Conservation (phyloP, 2,329 filamentous ascomycete genomes). For the Coniochaeta sp. region DNA sequence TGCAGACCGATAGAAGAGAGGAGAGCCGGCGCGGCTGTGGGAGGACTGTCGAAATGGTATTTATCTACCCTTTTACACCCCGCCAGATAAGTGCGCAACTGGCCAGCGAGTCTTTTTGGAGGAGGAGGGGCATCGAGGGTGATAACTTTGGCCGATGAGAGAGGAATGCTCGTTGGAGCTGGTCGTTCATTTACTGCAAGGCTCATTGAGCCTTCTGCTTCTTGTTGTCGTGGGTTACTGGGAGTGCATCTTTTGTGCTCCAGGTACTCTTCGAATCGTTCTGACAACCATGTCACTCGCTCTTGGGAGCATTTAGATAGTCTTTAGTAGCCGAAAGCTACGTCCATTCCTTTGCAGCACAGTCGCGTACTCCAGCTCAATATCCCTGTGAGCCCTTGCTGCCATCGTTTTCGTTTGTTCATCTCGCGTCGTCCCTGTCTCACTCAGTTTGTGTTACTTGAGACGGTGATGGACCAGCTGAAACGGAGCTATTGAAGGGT, state of each 20-base stretch:
- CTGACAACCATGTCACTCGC: neutral
- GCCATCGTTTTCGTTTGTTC: no score
- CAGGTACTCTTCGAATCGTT: neutral
- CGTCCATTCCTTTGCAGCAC: neutral
- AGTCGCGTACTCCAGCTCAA: no score
- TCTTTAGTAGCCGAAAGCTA: neutral
- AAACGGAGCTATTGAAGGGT: neutral
- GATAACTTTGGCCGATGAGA: neutral
- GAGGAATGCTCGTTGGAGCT: neutral
- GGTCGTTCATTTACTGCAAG: neutral
- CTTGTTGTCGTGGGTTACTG: neutral
- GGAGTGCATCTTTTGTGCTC: neutral
- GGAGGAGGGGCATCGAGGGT: neutral
- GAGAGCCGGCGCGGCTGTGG: neutral
- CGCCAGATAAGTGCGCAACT: neutral
- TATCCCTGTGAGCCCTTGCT: no score
- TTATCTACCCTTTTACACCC: neutral
- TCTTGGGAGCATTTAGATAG: neutral
- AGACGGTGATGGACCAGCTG: neutral
- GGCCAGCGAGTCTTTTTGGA: neutral
- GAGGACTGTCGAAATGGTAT: neutral
- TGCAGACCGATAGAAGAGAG: neutral
- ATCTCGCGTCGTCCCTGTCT: no score
- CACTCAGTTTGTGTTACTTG: no score
- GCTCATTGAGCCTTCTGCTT: neutral